Evolutionary conservation across 768 basidiomycete genomes (phyloP), one percentile per base, ranked within the genome.

Genomic region (Lactarius evosmus): DNA sequence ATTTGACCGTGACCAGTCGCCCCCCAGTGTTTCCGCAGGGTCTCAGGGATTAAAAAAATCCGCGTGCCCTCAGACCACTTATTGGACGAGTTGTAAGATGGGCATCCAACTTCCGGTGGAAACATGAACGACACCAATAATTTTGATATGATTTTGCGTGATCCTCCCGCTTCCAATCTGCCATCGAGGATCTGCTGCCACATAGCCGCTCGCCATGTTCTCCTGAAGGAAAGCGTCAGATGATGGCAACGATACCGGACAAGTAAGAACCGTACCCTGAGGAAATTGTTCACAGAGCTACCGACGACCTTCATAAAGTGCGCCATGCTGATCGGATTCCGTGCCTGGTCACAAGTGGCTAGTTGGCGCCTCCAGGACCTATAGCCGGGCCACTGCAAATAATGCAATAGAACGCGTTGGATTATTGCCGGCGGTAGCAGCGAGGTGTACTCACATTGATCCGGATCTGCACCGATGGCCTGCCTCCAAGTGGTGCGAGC

Each of bases 91-190:
- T 44, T 65, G 58, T 5, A 67, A 30, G 16, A 67, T 60, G 1
- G 66, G 66, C 19, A 65, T 64, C 66, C 66, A 67, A n/a, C 58
- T 59, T 1, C 58, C 58, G 11, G 58, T 51, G 5, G 63, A 34
- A n/a, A 67, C 56, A 1, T 67, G 66, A 7, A 66, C 22, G 8
- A 59, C 51, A 6, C 66, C 66, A 19, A 67, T 53, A 0, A 67
- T 29, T 9, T 56, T 32, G 4, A 66, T 36, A 12, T 67, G 17
- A 17, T 53, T 30, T n/a, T 16, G 59, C 22, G 25, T 57, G 46
- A 67, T 66, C 22, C 66, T 64, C 7, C 59, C 32, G 5, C 0
- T 16, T 11, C 63, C 66, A n/a, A 67, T 38, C 1, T 8, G 34
- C 66, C 62, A 65, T 29, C 17, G 17, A 1, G 12, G 63, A 27